Evolutionary conservation across 306 rosid species (phyloP).

Genomic region (Quercus berberidifolia): DNA sequence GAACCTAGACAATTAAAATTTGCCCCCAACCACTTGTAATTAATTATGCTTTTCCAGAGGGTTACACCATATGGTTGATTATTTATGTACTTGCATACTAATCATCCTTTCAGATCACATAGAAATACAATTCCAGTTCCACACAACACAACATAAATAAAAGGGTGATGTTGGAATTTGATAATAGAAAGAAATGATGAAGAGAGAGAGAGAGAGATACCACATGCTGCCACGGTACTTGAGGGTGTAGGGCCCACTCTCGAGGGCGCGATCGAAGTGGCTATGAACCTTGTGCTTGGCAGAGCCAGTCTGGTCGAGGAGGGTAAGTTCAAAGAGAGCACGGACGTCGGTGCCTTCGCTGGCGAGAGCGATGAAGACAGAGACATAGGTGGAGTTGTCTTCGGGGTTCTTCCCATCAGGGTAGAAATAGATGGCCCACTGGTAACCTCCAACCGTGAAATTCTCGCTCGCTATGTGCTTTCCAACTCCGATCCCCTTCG

Average conservation of each 20-base stretch:
- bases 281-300: slow-evolving; percentile 91
- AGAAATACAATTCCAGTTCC: too few relatives aligned
- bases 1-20: too few relatives aligned
- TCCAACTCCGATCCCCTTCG: slow-evolving; percentile 93
- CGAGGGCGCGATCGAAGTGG: slow-evolving; percentile 89
- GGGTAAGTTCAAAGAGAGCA: slow-evolving; percentile 83
- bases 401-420: slow-evolving; percentile 97
- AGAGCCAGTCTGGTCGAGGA: slow-evolving; percentile 79
- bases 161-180: too few relatives aligned
- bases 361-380: slow-evolving; percentile 92
- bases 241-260: slow-evolving; percentile 92
- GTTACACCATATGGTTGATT: too few relatives aligned
- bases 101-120: too few relatives aligned
- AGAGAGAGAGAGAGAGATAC: slow-evolving; percentile 24
- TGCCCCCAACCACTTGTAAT: too few relatives aligned
- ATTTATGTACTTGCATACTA: too few relatives aligned
- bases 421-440: slow-evolving; percentile 95
- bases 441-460: slow-evolving; percentile 88
- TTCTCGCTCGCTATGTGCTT: slow-evolving; percentile 93
- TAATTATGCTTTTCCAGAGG: too few relatives aligned
- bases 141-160: too few relatives aligned
- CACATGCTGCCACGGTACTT: slow-evolving; percentile 98
- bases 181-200: not conserved
- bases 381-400: slow-evolving; percentile 86
- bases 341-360: slow-evolving; percentile 96